Percentiles rank a stretch among this genome's conserved stretches.
Evolutionary conservation across 345 rosid genomes (phyloP).

Genomic region (Acer yangbiense): DNA sequence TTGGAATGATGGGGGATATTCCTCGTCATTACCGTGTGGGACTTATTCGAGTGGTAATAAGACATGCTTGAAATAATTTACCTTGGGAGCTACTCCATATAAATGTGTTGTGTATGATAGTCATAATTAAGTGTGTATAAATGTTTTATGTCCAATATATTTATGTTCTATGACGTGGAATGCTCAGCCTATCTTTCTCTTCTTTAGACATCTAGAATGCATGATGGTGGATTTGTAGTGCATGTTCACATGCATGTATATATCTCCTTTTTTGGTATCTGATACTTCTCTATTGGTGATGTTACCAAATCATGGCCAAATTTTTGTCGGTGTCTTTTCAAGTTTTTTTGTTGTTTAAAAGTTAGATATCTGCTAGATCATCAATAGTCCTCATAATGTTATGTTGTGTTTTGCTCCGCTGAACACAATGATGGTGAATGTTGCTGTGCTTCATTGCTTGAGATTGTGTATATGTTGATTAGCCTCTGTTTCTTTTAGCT

Average conservation of each 20-base stretch:
- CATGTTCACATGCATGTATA: background rate
- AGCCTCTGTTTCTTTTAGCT: slow-evolving; percentile 66
- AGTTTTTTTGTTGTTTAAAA: background rate
- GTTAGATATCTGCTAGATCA: background rate
- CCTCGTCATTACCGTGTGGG: slow-evolving; percentile 96
- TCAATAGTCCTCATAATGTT: slow-evolving; percentile 8
- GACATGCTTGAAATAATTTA: slow-evolving; percentile 20
- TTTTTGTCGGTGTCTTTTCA: background rate
- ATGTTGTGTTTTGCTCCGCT: slow-evolving; percentile 6
- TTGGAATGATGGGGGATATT: slow-evolving; percentile 97
- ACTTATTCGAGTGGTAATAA: slow-evolving; percentile 91
- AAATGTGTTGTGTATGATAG: background rate
- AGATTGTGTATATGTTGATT: slow-evolving; percentile 30
- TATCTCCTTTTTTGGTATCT: background rate
- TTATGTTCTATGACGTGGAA: background rate
- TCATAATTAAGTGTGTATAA: background rate
- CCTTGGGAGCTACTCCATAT: background rate
- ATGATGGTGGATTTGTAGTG: background rate
- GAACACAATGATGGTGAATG: slow-evolving; percentile 14
- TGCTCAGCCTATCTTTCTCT: background rate
- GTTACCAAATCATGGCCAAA: background rate
- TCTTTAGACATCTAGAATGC: background rate
- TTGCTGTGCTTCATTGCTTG: slow-evolving; percentile 20
- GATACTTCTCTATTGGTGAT: background rate
- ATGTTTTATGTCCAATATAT: background rate